Percentiles rank a stretch among this genome's conserved stretches.
phyloP scores from a whole-genome alignment of 345 rosid genomes.

The Lepidium africanum region DNA sequence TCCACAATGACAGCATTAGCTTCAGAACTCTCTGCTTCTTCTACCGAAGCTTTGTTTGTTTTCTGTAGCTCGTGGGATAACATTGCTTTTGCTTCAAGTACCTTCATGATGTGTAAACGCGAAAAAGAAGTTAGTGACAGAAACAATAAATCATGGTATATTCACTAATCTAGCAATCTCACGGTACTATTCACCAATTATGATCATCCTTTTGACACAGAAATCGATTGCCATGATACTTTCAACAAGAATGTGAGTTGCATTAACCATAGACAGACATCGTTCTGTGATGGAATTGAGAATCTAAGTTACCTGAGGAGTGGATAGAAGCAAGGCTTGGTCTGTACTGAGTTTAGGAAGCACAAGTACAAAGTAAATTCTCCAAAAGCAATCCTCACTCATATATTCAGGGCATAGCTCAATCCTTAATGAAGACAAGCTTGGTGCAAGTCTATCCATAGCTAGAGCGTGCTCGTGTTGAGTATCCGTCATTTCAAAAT shows the following conservation, averaged over 20 bases:
- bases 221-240: not conserved
- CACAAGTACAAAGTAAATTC: slow-evolving; percentile 83
- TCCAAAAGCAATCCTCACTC: slow-evolving; percentile 91
- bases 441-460: slow-evolving; percentile 64
- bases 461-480: slow-evolving; percentile 76
- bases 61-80: slow-evolving; percentile 62
- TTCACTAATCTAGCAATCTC: not conserved
- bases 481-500: slow-evolving; percentile 63
- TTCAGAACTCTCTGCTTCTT: slow-evolving; percentile 42
- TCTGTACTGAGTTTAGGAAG: slow-evolving; percentile 74
- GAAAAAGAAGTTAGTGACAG: not conserved
- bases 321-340: slow-evolving; percentile 67
- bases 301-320: slow-evolving; percentile 55
- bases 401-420: slow-evolving; percentile 89
- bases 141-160: not conserved
- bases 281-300: not conserved
- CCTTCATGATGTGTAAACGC: not conserved
- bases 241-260: not conserved
- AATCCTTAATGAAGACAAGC: slow-evolving; percentile 71
- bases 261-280: not conserved
- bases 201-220: not conserved
- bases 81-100: slow-evolving; percentile 67
- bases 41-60: slow-evolving; percentile 29
- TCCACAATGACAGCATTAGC: not conserved
- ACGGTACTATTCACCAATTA: not conserved